A percentile compares a stretch with the other conserved stretches of the same genome.
phyloP scores from a whole-genome alignment of 139 green algal species.

The Marvania coccoides region DNA sequence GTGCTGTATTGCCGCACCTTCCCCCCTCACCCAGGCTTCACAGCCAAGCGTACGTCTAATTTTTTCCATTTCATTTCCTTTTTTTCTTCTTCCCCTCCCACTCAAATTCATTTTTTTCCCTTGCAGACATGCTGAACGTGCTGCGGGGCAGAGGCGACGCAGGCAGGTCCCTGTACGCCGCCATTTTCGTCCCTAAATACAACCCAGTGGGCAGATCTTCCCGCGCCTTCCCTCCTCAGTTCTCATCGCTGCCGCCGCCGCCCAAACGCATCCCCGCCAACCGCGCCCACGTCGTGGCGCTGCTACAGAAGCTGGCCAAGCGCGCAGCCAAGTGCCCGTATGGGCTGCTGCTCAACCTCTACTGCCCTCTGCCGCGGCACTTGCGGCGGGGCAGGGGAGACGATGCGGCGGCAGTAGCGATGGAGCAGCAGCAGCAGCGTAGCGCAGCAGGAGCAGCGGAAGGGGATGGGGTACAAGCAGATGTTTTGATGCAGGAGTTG shows the following conservation, averaged over 20 bases:
- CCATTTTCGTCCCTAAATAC: constrained; percentile 28
- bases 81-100: background rate
- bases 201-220: constrained; percentile 7
- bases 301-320: constrained; percentile 24
- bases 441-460: background rate
- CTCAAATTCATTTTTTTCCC: background rate
- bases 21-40: constrained; percentile 32
- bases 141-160: constrained; percentile 7
- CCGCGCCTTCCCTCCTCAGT: background rate
- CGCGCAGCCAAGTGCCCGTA: constrained; percentile 44
- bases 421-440: background rate
- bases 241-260: background rate
- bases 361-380: constrained; percentile 63
- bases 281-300: constrained; percentile 14
- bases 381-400: background rate
- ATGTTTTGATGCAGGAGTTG: constrained; percentile 9
- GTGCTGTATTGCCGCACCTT: constrained; percentile 65
- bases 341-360: constrained; percentile 45
- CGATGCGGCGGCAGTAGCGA: background rate
- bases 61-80: background rate
- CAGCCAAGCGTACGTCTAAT: constrained; percentile 36
- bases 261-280: constrained; percentile 5
- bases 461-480: background rate
- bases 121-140: constrained; percentile 39
- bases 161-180: constrained; percentile 23